Base-by-base conservation (phyloP, 1,284 basidiomycete species). In the Heterobasidion occidentale region DNA sequence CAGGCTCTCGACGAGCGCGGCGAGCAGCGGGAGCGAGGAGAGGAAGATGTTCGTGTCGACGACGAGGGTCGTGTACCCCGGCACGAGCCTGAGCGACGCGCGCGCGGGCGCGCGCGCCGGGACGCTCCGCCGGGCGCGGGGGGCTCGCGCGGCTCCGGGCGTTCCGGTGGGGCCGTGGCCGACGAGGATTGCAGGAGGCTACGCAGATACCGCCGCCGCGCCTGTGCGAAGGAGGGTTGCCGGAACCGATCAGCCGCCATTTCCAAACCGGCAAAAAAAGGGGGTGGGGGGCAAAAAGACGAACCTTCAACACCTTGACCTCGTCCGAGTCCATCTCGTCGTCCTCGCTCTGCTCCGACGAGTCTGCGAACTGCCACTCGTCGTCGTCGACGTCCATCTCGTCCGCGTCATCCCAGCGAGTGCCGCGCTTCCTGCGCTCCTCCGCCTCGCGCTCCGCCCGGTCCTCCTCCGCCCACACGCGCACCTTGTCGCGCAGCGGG, bases 31-130 rank as follows among this genome's bases (percentile, higher is more conserved):
- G 6, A 96, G 74, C 0, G 90, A 90, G 0, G 90, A 90, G 6
- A 98, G 79, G 0, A 98, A 74, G 58, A 98, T 89, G 73, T 98
- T 98, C 52, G 95, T 98, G 71, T 98, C 95, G 64, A 98, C 77
- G 7, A 99, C 86, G 54, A 99, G 84, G 45, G 90, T 79, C 2
- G 93, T 94, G 70, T 95, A 97, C 1, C 95, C 94, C 0, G 92
- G 81, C 7, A 91, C 74, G 57, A 92, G 79, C 45, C 77, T 74
- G n/a, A 90, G 66, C 8, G 74, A 63, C 3, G 77, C 71, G 9
- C 54, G 54, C n/a, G 46, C 27, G 27, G 27, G 70, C 70, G 71
- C 64, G 67, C 42, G 67, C 72, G 34, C 50, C 52, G 57, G 36
- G 42, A 9, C 27, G 27, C 27, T 19, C 19, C 45, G 59, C 66